A percentile compares a stretch with the other conserved stretches of the same genome.
Conservation (phyloP, 257 asterid species). For the Jasminum sambac region DNA sequence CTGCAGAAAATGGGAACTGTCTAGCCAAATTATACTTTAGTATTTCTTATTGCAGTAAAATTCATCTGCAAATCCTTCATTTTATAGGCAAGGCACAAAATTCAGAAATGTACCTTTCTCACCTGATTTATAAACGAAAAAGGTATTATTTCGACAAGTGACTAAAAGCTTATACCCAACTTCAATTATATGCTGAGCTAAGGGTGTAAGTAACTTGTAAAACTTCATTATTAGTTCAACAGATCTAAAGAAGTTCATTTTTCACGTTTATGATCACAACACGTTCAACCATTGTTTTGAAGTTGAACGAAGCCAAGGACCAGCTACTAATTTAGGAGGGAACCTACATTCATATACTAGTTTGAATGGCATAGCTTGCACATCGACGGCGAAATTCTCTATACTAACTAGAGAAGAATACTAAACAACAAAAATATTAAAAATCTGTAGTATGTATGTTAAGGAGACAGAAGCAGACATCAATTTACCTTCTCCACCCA, state of each 20-base stretch:
- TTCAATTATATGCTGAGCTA: not conserved
- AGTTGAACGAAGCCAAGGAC: not conserved
- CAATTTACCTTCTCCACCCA: constrained; percentile 90
- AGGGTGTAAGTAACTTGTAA: not conserved
- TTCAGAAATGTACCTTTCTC: not conserved
- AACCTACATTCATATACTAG: not conserved
- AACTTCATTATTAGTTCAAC: not conserved
- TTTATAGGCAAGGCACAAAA: not conserved
- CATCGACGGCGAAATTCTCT: not conserved
- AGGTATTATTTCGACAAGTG: not conserved
- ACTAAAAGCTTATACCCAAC: not conserved
- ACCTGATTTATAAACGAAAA: not conserved
- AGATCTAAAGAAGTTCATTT: not conserved
- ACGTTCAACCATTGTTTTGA: not conserved
- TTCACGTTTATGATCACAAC: not conserved
- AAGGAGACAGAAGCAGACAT: not conserved
- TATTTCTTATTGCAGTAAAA: not conserved
- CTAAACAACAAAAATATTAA: not conserved
- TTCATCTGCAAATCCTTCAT: not conserved
- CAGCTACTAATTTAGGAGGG: not conserved
- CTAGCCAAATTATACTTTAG: not conserved
- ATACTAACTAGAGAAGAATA: constrained; percentile 6
- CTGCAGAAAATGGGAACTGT: not conserved
- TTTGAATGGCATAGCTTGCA: not conserved
- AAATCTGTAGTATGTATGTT: not conserved